Percentiles rank a stretch among this genome's conserved stretches.
Conservation (phyloP, 2,329 filamentous ascomycete species). For the Aphanocladium album region DNA sequence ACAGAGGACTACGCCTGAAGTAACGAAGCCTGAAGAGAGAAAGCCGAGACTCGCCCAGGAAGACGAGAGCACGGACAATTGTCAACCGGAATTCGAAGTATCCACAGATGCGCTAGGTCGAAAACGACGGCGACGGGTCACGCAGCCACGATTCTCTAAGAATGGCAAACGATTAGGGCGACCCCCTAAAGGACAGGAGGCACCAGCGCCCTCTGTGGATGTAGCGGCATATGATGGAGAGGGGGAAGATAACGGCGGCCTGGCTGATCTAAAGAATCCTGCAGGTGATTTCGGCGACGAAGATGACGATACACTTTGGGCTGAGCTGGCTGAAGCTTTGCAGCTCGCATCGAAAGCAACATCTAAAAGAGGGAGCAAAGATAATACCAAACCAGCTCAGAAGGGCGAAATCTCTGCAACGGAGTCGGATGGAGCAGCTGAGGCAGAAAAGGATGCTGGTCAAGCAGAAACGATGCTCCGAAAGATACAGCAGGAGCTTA, state of each 20-base stretch:
- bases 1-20: neutral
- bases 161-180: conserved; percentile 12
- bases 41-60: neutral
- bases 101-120: neutral
- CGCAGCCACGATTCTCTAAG: conserved; percentile 11
- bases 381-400: neutral
- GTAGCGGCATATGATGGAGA: conserved; percentile 6
- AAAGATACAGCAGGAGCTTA: conserved; percentile 11
- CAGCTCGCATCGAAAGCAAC: conserved; percentile 1
- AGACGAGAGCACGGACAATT: conserved; percentile 3
- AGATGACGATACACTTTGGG: conserved; percentile 6
- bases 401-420: neutral
- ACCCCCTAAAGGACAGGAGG: neutral
- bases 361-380: neutral
- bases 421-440: conserved; percentile 1
- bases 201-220: neutral
- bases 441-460: neutral
- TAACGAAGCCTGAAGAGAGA: neutral
- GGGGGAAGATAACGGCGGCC: neutral
- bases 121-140: neutral
- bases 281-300: conserved; percentile 4
- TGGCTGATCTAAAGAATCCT: neutral
- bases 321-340: conserved; percentile 6
- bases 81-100: neutral
- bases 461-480: neutral